Base-by-base conservation (phyloP, 176 grass and related monocot species). In the Guadua angustifolia region DNA sequence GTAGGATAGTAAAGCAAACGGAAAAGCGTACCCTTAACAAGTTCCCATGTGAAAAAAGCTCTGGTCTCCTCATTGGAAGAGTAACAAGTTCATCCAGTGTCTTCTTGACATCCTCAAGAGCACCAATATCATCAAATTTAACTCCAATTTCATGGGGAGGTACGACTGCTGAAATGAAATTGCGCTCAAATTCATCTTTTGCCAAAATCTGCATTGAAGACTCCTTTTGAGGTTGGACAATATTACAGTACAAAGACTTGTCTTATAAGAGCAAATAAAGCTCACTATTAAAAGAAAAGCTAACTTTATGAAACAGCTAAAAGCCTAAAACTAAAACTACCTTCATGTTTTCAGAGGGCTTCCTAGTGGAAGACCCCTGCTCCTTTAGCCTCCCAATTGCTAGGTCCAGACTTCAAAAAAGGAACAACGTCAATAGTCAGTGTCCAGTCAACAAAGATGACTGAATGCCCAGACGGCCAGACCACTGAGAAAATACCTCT, bases 121-220 rank as follows among this genome's bases (percentile, higher is more conserved):
- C 96, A 62, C 96, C 96, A 78, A 99, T 90, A 86, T 99, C 91
- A 75, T 94, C 93, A 82, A 95, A 98, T 77, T 92, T 98, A 42
- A 95, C 93, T 73, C 96, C 96, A 86, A 86, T 90, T 90, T 98
- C 93, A 86, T 94, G 88, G 33, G 96, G 80, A 75, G 96, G 87
- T 66, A 98, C 91, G 87, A 98, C 93, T 35, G 96, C 93, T 66
- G 93, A 94, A 71, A 95, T 88, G 65, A 98, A 98, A 89, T 93
- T 92, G 65, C 83, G 87, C 69, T 99, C 93, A 77, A 86, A 99
- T 83, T 99, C 96, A 79, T 99, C 96, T 90, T 94, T 94, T 58
- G 93, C 93, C 74, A 94, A 87, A 83, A 84, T 87, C 93, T 99
- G 92, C 87, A 90, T 71, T 64, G 64, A 86, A 40, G 66, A 78